Percentiles rank a stretch among this genome's conserved stretches.
Conservation (phyloP, 192 early-diverging fungal genomes). For the Chytriomyces confervae region DNA sequence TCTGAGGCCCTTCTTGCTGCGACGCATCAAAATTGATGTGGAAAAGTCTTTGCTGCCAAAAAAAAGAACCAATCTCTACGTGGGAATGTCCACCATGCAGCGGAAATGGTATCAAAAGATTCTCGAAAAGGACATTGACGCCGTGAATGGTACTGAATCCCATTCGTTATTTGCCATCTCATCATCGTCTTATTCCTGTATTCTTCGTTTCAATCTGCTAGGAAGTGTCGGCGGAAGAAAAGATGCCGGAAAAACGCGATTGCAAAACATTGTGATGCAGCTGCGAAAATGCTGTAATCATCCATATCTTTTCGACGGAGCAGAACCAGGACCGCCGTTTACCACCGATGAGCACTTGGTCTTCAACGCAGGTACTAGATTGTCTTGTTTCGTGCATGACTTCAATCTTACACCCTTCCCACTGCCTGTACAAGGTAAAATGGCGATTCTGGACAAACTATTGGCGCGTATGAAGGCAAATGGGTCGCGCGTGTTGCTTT, state of each 20-base stretch:
- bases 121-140: conserved; percentile 95
- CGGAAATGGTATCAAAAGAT: conserved; percentile 94
- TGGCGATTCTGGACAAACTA: conserved; percentile 91
- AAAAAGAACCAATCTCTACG: conserved; percentile 89
- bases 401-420: conserved; percentile 11
- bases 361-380: conserved; percentile 73
- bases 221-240: conserved; percentile 58
- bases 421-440: conserved; percentile 68
- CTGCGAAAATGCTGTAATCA: conserved; percentile 83
- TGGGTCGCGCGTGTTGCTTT: conserved; percentile 94
- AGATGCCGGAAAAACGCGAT: conserved; percentile 84
- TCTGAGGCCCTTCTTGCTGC: conserved; percentile 65
- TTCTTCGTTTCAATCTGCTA: neutral
- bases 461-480: conserved; percentile 77
- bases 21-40: conserved; percentile 79
- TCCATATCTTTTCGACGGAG: conserved; percentile 90
- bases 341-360: conserved; percentile 97
- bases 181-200: conserved; percentile 1
- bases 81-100: conserved; percentile 94
- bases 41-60: conserved; percentile 96
- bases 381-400: neutral
- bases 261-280: conserved; percentile 97
- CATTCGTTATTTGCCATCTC: neutral
- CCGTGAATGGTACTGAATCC: conserved; percentile 78
- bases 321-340: conserved; percentile 91